Base-by-base conservation (phyloP, 192 early-diverging fungal genomes). In the Backusella circina region DNA sequence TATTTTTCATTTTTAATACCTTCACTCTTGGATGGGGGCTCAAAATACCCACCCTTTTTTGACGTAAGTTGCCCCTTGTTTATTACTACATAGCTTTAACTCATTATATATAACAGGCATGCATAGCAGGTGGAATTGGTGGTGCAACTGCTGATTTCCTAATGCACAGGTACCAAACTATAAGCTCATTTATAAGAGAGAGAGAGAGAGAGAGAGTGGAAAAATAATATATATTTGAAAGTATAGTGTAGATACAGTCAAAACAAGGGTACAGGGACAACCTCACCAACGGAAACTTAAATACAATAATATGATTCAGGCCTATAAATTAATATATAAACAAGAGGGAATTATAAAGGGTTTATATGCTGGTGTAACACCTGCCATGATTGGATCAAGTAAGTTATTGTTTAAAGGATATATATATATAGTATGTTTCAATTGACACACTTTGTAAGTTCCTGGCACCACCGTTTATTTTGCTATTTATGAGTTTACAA, bases 381-480 rank as follows among this genome's bases (percentile, higher is more conserved):
- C 88, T 36, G 88, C 88, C 31, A 89, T 89, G 81, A 74, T 84
- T n/a, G 88, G 88, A 4, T 84, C 79, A 39, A 50, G 77, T 79
- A 74, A 64, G 13, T 70, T 71, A 21, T 71, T 41, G 30, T 68
- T n/a, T 33, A 6, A 26, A 7, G 12, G 12, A 12, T 18, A 36
- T 1, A 70, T 36, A 26, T 47, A 15, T 47, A 15, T 47, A 47
- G 6, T 2, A 13, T 41, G 8, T 12, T 13, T 13, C 39, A 13
- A 41, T 50, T n/a, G 47, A 50, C n/a, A 50, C 0, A 50, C 12
- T 0, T 21, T 0, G n/a, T 70, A 67, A 88, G 87, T 89, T 23
- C 88, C 88, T 10, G 86, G 84, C 36, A 89, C 88, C 16, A 84
- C 82, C 5, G 68, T 89, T 4, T 89, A 89, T 75, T 89, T 89